Base-by-base conservation (phyloP, 2,329 filamentous ascomycete species). In the Dactylellina leptospora region DNA sequence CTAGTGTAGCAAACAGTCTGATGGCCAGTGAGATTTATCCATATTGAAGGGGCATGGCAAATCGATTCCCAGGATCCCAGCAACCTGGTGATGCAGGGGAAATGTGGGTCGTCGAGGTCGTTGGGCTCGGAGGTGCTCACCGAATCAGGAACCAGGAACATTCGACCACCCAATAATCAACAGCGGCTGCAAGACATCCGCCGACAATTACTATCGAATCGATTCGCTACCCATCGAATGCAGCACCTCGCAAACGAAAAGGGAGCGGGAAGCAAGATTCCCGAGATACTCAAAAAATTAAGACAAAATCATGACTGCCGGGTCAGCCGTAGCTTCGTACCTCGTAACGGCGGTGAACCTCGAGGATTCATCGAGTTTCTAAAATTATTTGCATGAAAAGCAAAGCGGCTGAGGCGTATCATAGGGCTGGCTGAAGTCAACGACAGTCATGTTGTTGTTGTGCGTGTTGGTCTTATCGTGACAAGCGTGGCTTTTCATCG, bases 31-130 rank as follows among this genome's bases (percentile, higher is more conserved):
- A 71, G 66, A 71, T 71, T 71, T 71, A 53, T 20, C 51, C 44
- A 54, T 71, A 71, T 71, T 70, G 66, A 62, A 71, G 66, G 66
- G 66, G 64, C 45, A 63, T 63, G 50, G 66, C 33, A 71, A 63
- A 59, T 62, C 50, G 50, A 70, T 38, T 56, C 42, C 58, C 16
- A 50, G 50, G 30, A 59, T 45, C 66, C 66, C 53, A 62, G 66
- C 58, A 59, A 63, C 48, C 58, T 38, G 30, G 30, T 44, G 40
- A 71, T 58, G 66, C 66, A 71, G 58, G 66, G 58, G 58, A 70
- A 70, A 70, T 56, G 66, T 63, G 56, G 58, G 62, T 60, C 62
- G 36, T 59, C 53, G 54, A 68, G 62, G 33, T 60, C 54, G 48
- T 42, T 68, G 62, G 62, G 48, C 27, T 68, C 62, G 62, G 62